Evolutionary conservation across 2,329 filamentous ascomycete species (phyloP).

Genomic region (Fusarium lateritium): DNA sequence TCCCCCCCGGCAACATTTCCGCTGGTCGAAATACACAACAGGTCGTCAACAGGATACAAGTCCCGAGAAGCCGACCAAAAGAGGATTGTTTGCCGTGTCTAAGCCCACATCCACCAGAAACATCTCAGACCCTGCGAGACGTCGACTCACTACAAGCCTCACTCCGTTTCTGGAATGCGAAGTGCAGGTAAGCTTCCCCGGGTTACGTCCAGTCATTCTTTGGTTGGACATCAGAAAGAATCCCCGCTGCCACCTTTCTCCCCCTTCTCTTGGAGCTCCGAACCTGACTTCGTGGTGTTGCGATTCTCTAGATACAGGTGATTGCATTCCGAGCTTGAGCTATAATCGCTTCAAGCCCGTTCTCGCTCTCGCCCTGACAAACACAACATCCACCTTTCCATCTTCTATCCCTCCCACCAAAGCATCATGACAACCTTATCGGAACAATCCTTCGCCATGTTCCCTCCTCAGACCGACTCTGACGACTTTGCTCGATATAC

Average conservation of each 20-base stretch:
- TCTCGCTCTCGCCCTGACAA: conserved; percentile 33
- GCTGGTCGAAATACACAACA: conserved; percentile 1
- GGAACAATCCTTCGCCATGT: conserved; percentile 50
- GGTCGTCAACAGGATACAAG: conserved; percentile 12
- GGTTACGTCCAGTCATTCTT: conserved; percentile 27
- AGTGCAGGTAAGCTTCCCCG: conserved; percentile 48
- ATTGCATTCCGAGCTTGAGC: conserved; percentile 43
- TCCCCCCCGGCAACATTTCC: not conserved
- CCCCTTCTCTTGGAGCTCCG: conserved; percentile 12
- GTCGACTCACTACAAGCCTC: conserved; percentile 38
- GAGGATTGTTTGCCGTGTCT: conserved; percentile 18
- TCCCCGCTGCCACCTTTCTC: conserved; percentile 21
- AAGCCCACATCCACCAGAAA: conserved; percentile 30
- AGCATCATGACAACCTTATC: conserved; percentile 51
- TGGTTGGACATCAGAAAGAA: conserved; percentile 14
- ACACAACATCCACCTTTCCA: conserved; percentile 18
- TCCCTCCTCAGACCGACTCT: conserved; percentile 50
- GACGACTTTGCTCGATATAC: conserved; percentile 64
- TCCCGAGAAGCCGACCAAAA: conserved; percentile 24
- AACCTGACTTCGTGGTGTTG: conserved; percentile 40
- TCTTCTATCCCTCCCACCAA: conserved; percentile 17
- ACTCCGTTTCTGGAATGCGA: conserved; percentile 47
- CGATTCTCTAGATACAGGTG: conserved; percentile 46
- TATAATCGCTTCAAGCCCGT: conserved; percentile 35
- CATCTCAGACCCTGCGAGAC: conserved; percentile 44